Evolutionary conservation across 1,284 basidiomycete genomes (phyloP).

Genomic region (Moesziomyces antarcticus): DNA sequence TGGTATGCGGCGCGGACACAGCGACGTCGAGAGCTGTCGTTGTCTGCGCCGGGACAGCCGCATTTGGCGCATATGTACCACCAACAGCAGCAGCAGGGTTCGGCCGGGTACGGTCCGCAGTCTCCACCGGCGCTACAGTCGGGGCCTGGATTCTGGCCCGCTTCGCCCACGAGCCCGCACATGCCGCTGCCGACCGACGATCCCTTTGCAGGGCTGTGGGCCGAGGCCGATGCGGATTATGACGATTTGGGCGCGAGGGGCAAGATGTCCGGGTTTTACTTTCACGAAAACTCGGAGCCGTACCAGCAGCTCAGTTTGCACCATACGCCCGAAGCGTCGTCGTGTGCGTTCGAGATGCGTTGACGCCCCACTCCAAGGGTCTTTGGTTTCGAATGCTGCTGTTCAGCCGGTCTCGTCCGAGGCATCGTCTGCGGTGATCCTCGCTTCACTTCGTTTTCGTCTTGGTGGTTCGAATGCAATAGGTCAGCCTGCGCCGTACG

Average conservation of each 20-base stretch:
- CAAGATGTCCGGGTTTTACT: constrained; percentile 89
- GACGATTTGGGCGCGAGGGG: constrained; percentile 46
- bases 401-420: too few species aligned
- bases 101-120: constrained; percentile 23
- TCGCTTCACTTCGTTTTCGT: too few species aligned
- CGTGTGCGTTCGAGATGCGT: constrained; percentile 56
- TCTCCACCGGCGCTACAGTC: constrained; percentile 21
- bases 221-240: constrained; percentile 6
- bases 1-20: constrained; percentile 47
- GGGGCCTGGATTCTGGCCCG: constrained; percentile 38
- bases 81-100: background rate
- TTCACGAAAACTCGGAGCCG: constrained; percentile 89
- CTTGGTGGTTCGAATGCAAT: constrained; percentile 55
- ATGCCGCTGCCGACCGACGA: constrained; percentile 12
- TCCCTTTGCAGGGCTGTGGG: constrained; percentile 15
- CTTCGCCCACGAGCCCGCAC: constrained; percentile 28
- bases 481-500: constrained; percentile 70
- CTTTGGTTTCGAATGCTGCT: too few species aligned
- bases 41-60: constrained; percentile 11
- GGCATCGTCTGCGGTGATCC: too few species aligned
- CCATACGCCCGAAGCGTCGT: constrained; percentile 67
- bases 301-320: constrained; percentile 71
- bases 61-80: background rate
- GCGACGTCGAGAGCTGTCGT: constrained; percentile 29
- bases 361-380: too few species aligned